Conservation (phyloP, 345 rosid species). For the Sonneratia caseolaris region DNA sequence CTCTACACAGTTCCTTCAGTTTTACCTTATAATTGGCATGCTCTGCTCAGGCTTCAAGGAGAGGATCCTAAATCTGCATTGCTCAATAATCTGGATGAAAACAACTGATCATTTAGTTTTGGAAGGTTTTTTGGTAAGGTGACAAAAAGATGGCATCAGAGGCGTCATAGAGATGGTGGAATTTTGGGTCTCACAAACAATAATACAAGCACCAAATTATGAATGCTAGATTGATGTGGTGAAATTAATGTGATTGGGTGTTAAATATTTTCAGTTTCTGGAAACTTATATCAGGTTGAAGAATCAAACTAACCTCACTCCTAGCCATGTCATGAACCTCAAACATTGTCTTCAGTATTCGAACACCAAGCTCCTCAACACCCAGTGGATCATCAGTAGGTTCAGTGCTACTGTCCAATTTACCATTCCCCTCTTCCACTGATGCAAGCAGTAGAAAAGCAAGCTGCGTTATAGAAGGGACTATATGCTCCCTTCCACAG, state of each 20-base stretch:
- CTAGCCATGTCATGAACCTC: conserved; percentile 81
- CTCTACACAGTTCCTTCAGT: neutral
- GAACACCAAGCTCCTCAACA: conserved; percentile 57
- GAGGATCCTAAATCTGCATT: conserved; percentile 65
- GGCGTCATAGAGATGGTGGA: neutral
- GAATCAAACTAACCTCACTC: conserved; percentile 47
- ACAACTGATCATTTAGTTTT: neutral
- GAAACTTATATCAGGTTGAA: neutral
- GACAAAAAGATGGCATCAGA: neutral
- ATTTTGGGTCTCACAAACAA: neutral
- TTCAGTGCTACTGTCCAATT: conserved; percentile 25
- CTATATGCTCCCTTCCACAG: conserved; percentile 67
- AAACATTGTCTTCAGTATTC: conserved; percentile 59
- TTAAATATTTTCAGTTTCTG: neutral
- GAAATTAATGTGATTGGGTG: neutral
- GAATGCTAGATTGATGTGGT: neutral
- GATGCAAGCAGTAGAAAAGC: conserved; percentile 66
- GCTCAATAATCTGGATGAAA: conserved; percentile 65
- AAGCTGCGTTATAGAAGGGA: conserved; percentile 63
- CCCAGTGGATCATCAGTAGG: conserved; percentile 42
- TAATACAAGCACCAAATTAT: neutral
- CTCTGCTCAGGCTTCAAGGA: conserved; percentile 62
- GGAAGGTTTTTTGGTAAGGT: neutral
- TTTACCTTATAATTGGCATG: conserved; percentile 50
- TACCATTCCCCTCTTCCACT: conserved; percentile 31